Percentiles rank a stretch among this genome's conserved stretches.
Conservation (phyloP, 768 basidiomycete genomes). For the Peribolospora baueri region DNA sequence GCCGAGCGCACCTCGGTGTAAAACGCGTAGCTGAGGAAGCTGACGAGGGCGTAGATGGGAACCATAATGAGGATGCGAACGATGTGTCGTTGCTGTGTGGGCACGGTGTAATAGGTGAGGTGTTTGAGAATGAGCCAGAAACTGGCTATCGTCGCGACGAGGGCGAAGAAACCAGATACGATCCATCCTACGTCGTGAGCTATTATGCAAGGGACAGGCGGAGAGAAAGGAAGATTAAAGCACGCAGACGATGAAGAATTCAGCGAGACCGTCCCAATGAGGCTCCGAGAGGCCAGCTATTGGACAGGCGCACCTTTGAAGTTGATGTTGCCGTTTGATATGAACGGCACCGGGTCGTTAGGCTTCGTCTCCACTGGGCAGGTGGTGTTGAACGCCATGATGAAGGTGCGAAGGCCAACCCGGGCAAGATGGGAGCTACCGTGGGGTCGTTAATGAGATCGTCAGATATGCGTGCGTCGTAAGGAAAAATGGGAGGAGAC, state of each 20-base stretch:
- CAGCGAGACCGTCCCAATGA: too few relatives aligned
- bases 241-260: background rate
- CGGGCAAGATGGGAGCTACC: too few relatives aligned
- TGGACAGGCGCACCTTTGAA: slow-evolving; percentile 31
- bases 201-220: slow-evolving; percentile 11
- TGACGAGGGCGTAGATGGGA: slow-evolving; percentile 45
- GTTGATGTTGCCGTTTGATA: slow-evolving; percentile 36
- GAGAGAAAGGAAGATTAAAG: background rate
- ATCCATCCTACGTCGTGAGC: slow-evolving; percentile 54
- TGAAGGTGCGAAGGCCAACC: too few relatives aligned
- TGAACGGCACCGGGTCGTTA: slow-evolving; percentile 30
- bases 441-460: too few relatives aligned
- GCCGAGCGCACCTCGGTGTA: slow-evolving; percentile 26
- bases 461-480: too few relatives aligned
- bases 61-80: slow-evolving; percentile 55
- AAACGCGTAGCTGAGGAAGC: slow-evolving; percentile 42
- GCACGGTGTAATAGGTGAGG: slow-evolving; percentile 38
- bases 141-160: slow-evolving; percentile 33
- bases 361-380: slow-evolving; percentile 22
- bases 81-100: slow-evolving; percentile 23
- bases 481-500: too few relatives aligned
- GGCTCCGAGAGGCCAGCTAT: too few relatives aligned
- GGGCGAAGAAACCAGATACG: slow-evolving; percentile 33
- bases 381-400: background rate
- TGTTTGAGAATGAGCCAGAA: slow-evolving; percentile 55